phyloP scores from a whole-genome alignment of 1,284 basidiomycete genomes.

The Puccinia hordei region DNA sequence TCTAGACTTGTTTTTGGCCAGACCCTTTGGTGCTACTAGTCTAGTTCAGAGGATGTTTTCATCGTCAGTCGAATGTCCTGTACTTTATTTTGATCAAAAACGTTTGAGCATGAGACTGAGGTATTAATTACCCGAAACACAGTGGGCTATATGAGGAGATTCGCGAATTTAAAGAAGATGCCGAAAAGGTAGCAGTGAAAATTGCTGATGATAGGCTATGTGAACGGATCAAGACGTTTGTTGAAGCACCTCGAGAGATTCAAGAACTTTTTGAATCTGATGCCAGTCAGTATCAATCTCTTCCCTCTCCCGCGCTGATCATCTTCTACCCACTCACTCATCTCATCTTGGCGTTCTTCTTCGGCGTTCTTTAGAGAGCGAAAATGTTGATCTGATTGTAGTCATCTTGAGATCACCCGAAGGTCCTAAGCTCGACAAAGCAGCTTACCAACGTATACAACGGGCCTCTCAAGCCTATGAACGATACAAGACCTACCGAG shows the following conservation, averaged over 20 bases:
- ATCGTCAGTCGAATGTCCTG: slow-evolving; percentile 1
- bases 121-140: slow-evolving; percentile 11
- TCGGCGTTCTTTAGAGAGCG: slow-evolving; percentile 59
- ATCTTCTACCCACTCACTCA: slow-evolving; percentile 51
- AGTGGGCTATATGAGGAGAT: slow-evolving; percentile 87
- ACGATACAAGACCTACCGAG: slow-evolving; percentile 69
- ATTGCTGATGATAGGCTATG: slow-evolving; percentile 83
- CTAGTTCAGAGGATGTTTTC: slow-evolving; percentile 68
- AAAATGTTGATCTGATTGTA: slow-evolving; percentile 77
- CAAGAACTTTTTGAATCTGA: slow-evolving; percentile 78
- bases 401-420: slow-evolving; percentile 80
- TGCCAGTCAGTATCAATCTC: slow-evolving; percentile 66
- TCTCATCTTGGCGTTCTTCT: neutral
- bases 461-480: slow-evolving; percentile 75
- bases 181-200: slow-evolving; percentile 80
- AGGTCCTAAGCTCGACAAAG: slow-evolving; percentile 71
- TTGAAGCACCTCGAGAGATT: slow-evolving; percentile 81
- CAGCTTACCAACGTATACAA: slow-evolving; percentile 73
- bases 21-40: slow-evolving; percentile 91
- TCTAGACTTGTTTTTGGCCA: slow-evolving; percentile 93
- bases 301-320: neutral
- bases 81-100: no score
- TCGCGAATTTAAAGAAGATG: slow-evolving; percentile 77
- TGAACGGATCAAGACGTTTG: slow-evolving; percentile 82
- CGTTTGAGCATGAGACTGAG: neutral